Base-by-base conservation (phyloP, 2,329 filamentous ascomycete genomes). In the Pseudogymnoascus sp. region DNA sequence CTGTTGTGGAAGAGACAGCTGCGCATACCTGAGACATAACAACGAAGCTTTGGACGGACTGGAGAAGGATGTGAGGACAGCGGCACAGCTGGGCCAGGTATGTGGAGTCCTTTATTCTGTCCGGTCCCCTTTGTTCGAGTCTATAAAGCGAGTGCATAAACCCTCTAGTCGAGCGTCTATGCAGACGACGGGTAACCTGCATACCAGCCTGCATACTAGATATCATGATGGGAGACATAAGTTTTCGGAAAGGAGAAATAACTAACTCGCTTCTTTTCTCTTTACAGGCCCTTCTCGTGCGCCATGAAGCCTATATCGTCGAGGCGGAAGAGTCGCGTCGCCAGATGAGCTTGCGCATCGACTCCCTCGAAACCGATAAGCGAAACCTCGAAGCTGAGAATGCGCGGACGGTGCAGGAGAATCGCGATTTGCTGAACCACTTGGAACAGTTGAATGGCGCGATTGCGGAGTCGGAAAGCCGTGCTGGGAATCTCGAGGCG, bases 251-350 rank as follows among this genome's bases (percentile, higher is more conserved):
- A 51, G 37, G 29, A 34, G 64, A 34, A 18, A 72, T 70, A 70
- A 69, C 66, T 61, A 68, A 72, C 65, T 70, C 82, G 78, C 89
- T 96, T 77, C 96, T 86, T 62, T 89, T 85, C 77, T 79, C 83
- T 62, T 76, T 88, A 65, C 86, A 97, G 95, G 92, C 92, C 65
- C 82, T 99, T 64, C 85, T 99, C 45, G 86, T 89, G 68, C 89
- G 93, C 71, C 93, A 99, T 83, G 93, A 97, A 80, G 86, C 90
- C 65, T 97, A 96, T 77, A 93, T 97, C 82, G 88, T 88, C 69
- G 91, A 96, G 75, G 91, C 93, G 65, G 92, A 96, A 79, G 86
- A 86, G 69, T 92, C 97, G 74, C 89, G 93, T 66, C 79, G 81
- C 66, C 84, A 87, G 66, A 86, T 97, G 77, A 82, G 84, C 51